Base-by-base conservation (phyloP, 495 filamentous ascomycete species). In the Neurospora sp. region DNA sequence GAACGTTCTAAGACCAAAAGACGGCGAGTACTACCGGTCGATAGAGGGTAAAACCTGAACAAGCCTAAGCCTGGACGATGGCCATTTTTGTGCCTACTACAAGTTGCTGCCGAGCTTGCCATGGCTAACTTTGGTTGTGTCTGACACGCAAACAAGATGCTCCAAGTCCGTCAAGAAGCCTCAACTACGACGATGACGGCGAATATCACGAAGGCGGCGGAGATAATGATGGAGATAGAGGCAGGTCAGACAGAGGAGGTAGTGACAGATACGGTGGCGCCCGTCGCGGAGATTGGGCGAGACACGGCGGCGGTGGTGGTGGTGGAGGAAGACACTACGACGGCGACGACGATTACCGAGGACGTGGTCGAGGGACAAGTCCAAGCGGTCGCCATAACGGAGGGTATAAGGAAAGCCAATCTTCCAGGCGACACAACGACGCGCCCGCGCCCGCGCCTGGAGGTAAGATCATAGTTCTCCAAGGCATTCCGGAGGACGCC, bases 11-110 rank as follows among this genome's bases (percentile, higher is more conserved):
- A 65, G 53, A 65, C 53, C 53, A 65, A 70, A 74, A 76, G 78
- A 79, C 65, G 77, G 75, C 76, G 77, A 78, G 44, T 78, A 80
- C 76, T 75, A 75, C 69, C 78, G 82, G 75, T 82, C 83, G 81
- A 82, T 81, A 82, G 83, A 85, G 78, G 84, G 84, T 86, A 85
- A 84, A 82, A 72, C 79, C 72, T 73, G 72, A 72, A 59, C 72
- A 69, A 71, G 71, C 71, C 72, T 74, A 69, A 71, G 70, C 72
- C 72, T 74, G 42, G 22, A 42, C 61, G n/a, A 70, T 70, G 31
- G 59, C 76, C 37, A 69, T 41, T 31, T 41, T 40, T 76, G 75
- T 59, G 71, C 70, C 44, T 42, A 72, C 22, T 70, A 59, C 59
- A 69, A 74, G 53, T 69, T 70, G 39, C 38, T 37, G 39, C 72